Conservation (phyloP, 108 stramenopile genomes). For the Pseudonitzschia delicatissima region DNA sequence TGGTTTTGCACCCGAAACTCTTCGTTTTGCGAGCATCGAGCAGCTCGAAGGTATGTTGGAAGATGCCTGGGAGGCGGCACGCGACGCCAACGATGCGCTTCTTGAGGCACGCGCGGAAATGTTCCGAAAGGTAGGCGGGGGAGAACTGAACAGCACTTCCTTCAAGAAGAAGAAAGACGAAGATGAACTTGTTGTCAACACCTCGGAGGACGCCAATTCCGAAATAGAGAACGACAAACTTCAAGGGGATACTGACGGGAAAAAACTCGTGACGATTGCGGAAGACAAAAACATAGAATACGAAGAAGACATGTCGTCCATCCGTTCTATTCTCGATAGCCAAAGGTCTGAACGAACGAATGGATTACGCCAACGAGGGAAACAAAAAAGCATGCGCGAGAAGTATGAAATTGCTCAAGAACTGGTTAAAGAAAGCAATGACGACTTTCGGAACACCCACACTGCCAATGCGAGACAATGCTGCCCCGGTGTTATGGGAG, state of each 20-base stretch:
- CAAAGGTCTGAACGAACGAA: too few species aligned
- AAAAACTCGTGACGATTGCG: neutral
- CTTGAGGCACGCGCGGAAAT: conserved; percentile 24
- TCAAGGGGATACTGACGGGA: neutral
- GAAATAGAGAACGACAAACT: neutral
- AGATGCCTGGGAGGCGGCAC: conserved; percentile 44
- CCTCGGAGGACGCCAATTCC: neutral
- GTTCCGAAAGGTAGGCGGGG: neutral
- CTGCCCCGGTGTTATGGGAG: neutral
- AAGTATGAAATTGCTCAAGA: conserved; percentile 6
- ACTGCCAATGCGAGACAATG: neutral
- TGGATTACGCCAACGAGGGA: conserved; percentile 3
- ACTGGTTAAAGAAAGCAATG: conserved; percentile 2
- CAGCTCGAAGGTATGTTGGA: conserved; percentile 54
- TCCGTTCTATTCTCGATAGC: too few species aligned
- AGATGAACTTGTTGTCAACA: neutral
- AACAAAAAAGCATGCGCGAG: neutral
- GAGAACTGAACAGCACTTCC: neutral
- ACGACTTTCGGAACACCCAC: too few species aligned
- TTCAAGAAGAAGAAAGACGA: neutral
- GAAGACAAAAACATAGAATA: neutral
- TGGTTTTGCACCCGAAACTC: conserved; percentile 55
- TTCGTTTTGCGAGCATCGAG: conserved; percentile 48
- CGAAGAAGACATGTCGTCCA: neutral
- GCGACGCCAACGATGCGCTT: conserved; percentile 59